A percentile compares a stretch with the other conserved stretches of the same genome.
phyloP scores from a whole-genome alignment of 2,329 filamentous ascomycete genomes.

The Aspergillus phoenicis region DNA sequence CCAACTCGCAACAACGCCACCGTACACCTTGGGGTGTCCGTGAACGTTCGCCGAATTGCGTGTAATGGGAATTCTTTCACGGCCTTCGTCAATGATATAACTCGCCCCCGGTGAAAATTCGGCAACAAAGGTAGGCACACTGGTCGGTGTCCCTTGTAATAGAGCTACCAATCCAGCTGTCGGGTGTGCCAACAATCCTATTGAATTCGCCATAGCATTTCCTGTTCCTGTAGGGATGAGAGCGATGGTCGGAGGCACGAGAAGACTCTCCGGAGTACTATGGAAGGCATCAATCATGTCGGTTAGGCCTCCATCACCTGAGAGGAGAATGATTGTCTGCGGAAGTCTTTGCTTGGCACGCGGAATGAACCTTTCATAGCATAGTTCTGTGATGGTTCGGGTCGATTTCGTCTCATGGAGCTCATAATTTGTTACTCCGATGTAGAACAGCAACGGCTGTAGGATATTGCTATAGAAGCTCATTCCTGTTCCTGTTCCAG shows the following conservation, averaged over 20 bases:
- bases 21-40: slow-evolving; percentile 54
- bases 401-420: slow-evolving; percentile 66
- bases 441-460: slow-evolving; percentile 55
- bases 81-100: slow-evolving; percentile 47
- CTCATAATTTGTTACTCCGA: slow-evolving; percentile 53
- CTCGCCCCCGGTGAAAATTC: slow-evolving; percentile 62
- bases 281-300: slow-evolving; percentile 75
- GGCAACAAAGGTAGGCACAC: slow-evolving; percentile 65
- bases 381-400: slow-evolving; percentile 66
- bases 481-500: slow-evolving; percentile 62
- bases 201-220: slow-evolving; percentile 49
- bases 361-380: slow-evolving; percentile 52
- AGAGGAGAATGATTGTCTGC: slow-evolving; percentile 74
- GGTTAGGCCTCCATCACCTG: slow-evolving; percentile 83
- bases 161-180: slow-evolving; percentile 59
- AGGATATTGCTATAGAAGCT: slow-evolving; percentile 60
- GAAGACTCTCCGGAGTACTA: slow-evolving; percentile 22
- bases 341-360: slow-evolving; percentile 50
- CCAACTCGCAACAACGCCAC: slow-evolving; percentile 85
- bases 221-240: slow-evolving; percentile 57
- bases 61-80: slow-evolving; percentile 42
- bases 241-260: slow-evolving; percentile 58
- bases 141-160: slow-evolving; percentile 57
- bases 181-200: slow-evolving; percentile 32
- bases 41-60: slow-evolving; percentile 23